These are phyloP conservation scores for Cyberlindnera misumaiensis DNA, from an alignment of 805 yeast genomes.

Conservation along the genomic window DNA sequence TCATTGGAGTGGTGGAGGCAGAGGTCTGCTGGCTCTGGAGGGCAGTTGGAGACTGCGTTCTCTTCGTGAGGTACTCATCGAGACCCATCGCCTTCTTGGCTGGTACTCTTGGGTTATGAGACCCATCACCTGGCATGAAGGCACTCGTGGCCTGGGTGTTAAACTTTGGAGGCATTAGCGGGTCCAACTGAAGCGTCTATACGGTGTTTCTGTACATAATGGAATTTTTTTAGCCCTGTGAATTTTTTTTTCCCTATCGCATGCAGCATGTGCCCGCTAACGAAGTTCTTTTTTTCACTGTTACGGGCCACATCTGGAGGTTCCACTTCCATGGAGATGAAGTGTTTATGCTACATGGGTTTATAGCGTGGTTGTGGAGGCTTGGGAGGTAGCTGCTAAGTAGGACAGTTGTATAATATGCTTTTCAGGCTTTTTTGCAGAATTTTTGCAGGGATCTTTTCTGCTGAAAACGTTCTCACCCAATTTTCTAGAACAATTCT, in stretches of 20 bases:
- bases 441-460: no score
- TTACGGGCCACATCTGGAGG: no score
- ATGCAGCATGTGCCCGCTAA: no score
- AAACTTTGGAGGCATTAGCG: slow-evolving; percentile 34
- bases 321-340: no score
- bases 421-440: no score
- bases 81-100: slow-evolving; percentile 21
- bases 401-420: no score
- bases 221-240: slow-evolving; percentile 2
- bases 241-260: slow-evolving; percentile 2
- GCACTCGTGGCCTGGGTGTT: slow-evolving; percentile 28
- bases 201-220: background rate
- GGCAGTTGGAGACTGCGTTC: slow-evolving; percentile 4
- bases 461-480: no score
- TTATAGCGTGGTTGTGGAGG: no score
- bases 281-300: background rate
- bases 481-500: no score
- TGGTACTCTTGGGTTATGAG: slow-evolving; percentile 1
- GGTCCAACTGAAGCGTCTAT: background rate
- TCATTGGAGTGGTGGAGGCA: slow-evolving; percentile 18
- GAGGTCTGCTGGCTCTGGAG: slow-evolving; percentile 14
- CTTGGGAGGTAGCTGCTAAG: no score
- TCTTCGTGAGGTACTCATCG: slow-evolving; percentile 18
- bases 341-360: no score
- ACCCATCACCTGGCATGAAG: slow-evolving; percentile 25